Conservation (phyloP, 139 green algal genomes). For the Chloropicon primus region DNA sequence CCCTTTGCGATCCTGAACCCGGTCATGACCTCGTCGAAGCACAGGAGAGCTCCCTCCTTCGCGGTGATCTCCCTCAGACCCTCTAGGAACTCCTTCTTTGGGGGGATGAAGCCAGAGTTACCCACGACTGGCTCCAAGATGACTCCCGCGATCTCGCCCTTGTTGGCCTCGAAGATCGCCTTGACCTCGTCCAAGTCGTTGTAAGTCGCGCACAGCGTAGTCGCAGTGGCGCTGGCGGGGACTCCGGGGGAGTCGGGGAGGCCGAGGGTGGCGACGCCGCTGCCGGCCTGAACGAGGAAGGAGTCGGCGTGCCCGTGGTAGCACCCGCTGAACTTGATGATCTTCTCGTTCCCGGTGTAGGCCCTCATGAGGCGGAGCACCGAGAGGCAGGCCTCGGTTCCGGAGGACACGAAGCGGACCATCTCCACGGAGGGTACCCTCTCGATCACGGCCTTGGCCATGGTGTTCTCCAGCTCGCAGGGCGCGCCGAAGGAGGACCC, state of each 20-base stretch:
- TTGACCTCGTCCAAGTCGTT: constrained; percentile 58
- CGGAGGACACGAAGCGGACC: constrained; percentile 93
- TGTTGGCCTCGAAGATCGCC: constrained; percentile 81
- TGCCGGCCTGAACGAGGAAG: constrained; percentile 90
- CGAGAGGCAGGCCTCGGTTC: constrained; percentile 97
- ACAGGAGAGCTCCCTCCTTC: constrained; percentile 80
- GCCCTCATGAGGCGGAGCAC: constrained; percentile 95
- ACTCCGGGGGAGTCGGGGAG: constrained; percentile 42
- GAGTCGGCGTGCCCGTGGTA: constrained; percentile 97
- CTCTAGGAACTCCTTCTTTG: constrained; percentile 81
- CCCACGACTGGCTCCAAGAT: constrained; percentile 93
- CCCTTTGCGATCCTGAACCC: constrained; percentile 74
- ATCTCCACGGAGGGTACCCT: constrained; percentile 94
- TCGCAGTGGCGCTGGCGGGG: constrained; percentile 4
- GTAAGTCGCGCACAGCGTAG: constrained; percentile 62
- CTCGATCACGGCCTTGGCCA: constrained; percentile 95
- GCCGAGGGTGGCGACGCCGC: constrained; percentile 88
- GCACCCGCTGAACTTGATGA: constrained; percentile 98
- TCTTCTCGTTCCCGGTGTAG: constrained; percentile 90
- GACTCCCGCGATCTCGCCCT: constrained; percentile 87
- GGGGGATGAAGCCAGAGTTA: constrained; percentile 96
- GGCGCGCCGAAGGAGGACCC: constrained; percentile 94
- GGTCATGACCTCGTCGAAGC: constrained; percentile 89
- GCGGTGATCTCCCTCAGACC: constrained; percentile 72
- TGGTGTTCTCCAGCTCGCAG: constrained; percentile 86